Evolutionary conservation across 2,329 filamentous ascomycete genomes (phyloP), one percentile per base, ranked within the genome.

Genomic region (Boeremia lycopersici): DNA sequence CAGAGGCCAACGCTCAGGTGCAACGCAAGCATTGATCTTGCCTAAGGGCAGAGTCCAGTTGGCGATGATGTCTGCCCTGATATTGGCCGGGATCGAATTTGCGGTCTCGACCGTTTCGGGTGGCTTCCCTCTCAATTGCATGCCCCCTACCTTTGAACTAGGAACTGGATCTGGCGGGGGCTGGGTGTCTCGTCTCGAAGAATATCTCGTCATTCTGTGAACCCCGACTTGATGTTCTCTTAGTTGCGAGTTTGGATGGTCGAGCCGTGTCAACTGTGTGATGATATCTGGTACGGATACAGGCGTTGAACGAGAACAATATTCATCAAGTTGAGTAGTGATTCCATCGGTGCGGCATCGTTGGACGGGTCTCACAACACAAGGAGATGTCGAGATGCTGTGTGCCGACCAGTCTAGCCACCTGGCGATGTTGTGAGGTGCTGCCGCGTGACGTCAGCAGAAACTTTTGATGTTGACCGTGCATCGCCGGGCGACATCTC

Each of bases 371-470:
- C 30, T 19, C 5, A 4, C 12, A 29, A 7, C 10, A 19, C 23
- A 33, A 17, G 3, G 46, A 8, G 13, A 31, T 12, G 35, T 31
- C 15, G 36, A 19, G 35, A 6, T 17, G 19, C 13, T 28, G 45
- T 41, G 52, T 47, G 26, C 38, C 23, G 35, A 19, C 19, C 30
- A 15, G 19, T 3, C 11, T 42, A 50, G 42, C 30, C 41, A 28
- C 13, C 40, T 7, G 7, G 26, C 30, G 36, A 40, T 36, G 17
- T 42, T 25, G 42, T 40, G 34, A 48, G 48, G 48, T 51, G 43
- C 47, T 48, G 38, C 33, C 19, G 48, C 53, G 48, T 56, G 53
- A 56, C 53, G 53, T 56, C 53, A 56, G 48, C 53, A 56, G 43
- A 56, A 51, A 50, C 41, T 55, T 55, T 55, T 50, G 19, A 31